Base-by-base conservation (phyloP, 2,329 filamentous ascomycete species). In the Fusarium abutilonis region DNA sequence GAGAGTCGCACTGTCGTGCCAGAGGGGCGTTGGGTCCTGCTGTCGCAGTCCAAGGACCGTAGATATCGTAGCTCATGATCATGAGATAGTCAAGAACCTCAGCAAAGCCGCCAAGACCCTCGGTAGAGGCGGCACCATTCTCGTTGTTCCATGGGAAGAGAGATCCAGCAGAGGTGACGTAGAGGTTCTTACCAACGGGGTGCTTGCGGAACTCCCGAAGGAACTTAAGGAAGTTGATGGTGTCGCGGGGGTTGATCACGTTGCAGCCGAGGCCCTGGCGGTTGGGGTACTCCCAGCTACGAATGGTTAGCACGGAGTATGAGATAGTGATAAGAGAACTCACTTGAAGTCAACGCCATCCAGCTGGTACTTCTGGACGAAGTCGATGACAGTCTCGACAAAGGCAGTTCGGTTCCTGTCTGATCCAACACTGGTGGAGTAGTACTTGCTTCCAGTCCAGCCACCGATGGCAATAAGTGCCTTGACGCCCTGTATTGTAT, bases 31-130 rank as follows among this genome's bases (percentile, higher is more conserved):
- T 64, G 3, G 65, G 65, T 1, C 65, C 65, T 4, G 62, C 65
- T 1, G 50, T 54, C 1, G 60, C 9, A 13, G 63, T 26, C 65
- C 65, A 68, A 6, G 55, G 59, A 4, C 65, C 65, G 2, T 54
- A 50, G n/a, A 66, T 35, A 2, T 68, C 65, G n/a, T 68, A 68
- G 50, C 60, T 67, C 65, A 68, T 68, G n/a, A 68, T 40, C 59
- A 68, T 66, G 23, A 68, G 39, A 38, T 68, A 67, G 21, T 68
- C 52, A 8, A 68, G 13, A 6, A 68, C 65, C 13, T 50, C 28
- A 15, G 59, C 60, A 36, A 68, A 68, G 9, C 63, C 65, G 0
- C 23, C 15, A 1, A 68, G 40, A 14, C 28, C 28, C 11, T 68
- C 51, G 15, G 48, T 59, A 6, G 65, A 68, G 0, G 53, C 35